Evolutionary conservation across 176 grass and related monocot species (phyloP).

Genomic region (Paspalum notatum): DNA sequence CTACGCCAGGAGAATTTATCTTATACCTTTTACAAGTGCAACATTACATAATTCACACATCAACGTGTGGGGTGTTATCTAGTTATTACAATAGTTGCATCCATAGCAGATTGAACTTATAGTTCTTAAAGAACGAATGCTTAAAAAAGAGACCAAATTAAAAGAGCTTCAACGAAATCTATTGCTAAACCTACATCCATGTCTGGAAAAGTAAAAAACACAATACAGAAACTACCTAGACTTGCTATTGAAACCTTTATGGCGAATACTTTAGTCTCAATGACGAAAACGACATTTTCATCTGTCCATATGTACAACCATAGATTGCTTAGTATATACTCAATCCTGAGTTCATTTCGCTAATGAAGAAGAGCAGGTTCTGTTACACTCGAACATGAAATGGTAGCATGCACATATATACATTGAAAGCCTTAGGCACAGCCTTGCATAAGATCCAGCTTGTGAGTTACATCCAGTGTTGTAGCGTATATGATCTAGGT

Average conservation of each 20-base stretch:
- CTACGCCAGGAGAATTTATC: too few relatives aligned
- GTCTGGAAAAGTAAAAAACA: neutral
- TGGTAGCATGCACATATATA: neutral
- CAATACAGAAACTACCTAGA: neutral
- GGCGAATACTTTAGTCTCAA: neutral
- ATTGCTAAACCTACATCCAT: too few relatives aligned
- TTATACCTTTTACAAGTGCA: too few relatives aligned
- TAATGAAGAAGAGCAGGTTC: neutral
- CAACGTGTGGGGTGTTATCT: too few relatives aligned
- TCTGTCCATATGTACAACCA: neutral
- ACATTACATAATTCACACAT: too few relatives aligned
- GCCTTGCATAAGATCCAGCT: neutral
- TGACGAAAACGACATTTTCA: neutral
- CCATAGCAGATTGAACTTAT: too few relatives aligned
- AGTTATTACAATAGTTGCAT: too few relatives aligned
- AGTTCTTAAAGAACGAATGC: too few relatives aligned
- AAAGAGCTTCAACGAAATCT: too few relatives aligned
- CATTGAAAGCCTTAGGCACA: too few relatives aligned
- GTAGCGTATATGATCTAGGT: neutral
- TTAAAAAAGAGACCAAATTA: too few relatives aligned
- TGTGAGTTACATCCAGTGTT: neutral
- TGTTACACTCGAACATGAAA: neutral
- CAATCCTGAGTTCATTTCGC: neutral
- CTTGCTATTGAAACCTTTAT: neutral
- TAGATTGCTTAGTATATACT: neutral